Percentiles rank a stretch among this genome's conserved stretches.
Conservation (phyloP, 371 early-diverging fungal species). For the Mucor irregularis region DNA sequence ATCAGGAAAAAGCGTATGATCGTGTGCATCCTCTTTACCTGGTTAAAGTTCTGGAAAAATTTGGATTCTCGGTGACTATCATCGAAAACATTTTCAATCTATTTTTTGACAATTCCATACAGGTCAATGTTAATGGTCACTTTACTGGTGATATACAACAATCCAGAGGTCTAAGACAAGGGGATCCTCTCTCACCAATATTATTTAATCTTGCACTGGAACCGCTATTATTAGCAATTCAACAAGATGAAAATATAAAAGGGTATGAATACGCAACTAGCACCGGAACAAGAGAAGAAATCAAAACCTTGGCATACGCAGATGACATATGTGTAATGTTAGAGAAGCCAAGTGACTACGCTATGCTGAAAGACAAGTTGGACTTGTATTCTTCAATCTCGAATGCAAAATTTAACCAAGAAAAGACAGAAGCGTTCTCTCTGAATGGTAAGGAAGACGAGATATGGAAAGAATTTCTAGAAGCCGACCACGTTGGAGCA, state of each 20-base stretch:
- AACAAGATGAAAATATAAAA: no score
- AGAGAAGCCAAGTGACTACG: no score
- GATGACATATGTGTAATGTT: no score
- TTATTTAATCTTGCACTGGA: slow-evolving; percentile 21
- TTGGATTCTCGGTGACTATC: slow-evolving; percentile 1
- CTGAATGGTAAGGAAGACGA: neutral
- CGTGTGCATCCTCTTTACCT: slow-evolving; percentile 16
- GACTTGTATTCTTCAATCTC: no score
- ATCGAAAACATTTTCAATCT: neutral
- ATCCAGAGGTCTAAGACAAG: slow-evolving; percentile 13
- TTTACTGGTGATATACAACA: neutral
- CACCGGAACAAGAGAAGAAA: no score
- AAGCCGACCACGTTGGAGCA: neutral
- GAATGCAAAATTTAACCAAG: neutral
- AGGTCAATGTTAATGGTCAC: slow-evolving; percentile 1
- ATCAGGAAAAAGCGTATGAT: slow-evolving; percentile 24
- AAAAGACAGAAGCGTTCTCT: neutral
- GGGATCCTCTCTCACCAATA: slow-evolving; percentile 15
- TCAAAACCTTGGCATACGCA: no score
- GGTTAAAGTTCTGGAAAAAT: neutral
- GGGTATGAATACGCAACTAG: no score
- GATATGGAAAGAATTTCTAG: neutral
- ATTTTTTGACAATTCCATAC: neutral
- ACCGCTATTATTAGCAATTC: no score
- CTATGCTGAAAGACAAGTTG: no score